These are phyloP conservation scores for Beta vulgaris DNA, from an alignment of 148 eudicot genomes.

Conservation along the genomic window DNA sequence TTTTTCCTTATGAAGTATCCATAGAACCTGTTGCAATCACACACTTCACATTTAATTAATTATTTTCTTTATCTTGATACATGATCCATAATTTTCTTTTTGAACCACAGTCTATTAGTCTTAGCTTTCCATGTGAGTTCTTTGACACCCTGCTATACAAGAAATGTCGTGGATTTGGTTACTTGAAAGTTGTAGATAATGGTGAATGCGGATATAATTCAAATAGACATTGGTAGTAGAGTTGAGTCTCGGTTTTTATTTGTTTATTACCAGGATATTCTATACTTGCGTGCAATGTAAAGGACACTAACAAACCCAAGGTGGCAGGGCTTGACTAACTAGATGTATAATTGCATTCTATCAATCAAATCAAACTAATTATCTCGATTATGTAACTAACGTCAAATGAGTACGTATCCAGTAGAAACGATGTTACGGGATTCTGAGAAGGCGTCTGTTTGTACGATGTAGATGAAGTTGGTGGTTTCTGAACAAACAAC, in stretches of 20 bases:
- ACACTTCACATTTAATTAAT: not conserved
- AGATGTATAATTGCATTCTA: not conserved
- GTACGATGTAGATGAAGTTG: not conserved
- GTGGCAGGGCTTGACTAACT: not conserved
- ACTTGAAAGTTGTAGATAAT: not conserved
- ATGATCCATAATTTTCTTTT: not conserved
- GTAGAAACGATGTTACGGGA: not conserved
- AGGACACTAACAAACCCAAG: not conserved
- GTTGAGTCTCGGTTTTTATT: not conserved
- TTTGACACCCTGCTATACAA: not conserved
- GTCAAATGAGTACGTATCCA: not conserved
- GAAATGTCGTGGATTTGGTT: not conserved
- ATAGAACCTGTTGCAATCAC: not conserved
- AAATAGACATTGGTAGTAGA: not conserved
- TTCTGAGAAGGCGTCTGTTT: not conserved
- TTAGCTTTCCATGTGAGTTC: not conserved
- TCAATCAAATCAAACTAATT: not conserved
- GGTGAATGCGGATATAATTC: not conserved
- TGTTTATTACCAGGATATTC: too few species aligned
- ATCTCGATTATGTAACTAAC: not conserved
- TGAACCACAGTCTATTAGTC: too few species aligned
- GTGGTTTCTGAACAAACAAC: not conserved
- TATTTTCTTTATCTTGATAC: not conserved
- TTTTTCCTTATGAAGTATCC: constrained; percentile 3
- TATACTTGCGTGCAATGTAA: not conserved